Evolutionary conservation across 352 stramenopile species (phyloP).

Genomic region (Globisporangium radiosum): DNA sequence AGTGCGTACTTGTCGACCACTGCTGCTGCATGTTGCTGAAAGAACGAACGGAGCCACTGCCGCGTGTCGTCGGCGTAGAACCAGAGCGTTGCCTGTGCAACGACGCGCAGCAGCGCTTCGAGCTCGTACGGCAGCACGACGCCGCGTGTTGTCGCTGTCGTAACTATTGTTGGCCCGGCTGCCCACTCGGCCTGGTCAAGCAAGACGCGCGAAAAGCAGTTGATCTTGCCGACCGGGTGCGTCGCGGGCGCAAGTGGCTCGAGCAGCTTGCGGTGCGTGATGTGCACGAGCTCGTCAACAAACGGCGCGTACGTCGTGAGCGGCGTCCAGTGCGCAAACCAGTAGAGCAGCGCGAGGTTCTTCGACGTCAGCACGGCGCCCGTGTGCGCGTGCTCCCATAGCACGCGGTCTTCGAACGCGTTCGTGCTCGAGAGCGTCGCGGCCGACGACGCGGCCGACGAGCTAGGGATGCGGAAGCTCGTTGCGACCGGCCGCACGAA

Average conservation of each 20-base stretch:
- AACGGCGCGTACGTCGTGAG: constrained; percentile 35
- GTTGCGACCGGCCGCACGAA: constrained; percentile 6
- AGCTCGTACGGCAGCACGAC: constrained; percentile 22
- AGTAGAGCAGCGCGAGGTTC: constrained; percentile 50
- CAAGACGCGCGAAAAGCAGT: constrained; percentile 42
- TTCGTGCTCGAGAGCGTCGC: constrained; percentile 10
- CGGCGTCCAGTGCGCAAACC: constrained; percentile 44
- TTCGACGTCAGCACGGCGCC: constrained; percentile 36
- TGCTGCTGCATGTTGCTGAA: constrained; percentile 21
- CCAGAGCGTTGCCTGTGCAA: constrained; percentile 37
- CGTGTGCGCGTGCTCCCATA: constrained; percentile 44
- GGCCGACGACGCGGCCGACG: not conserved
- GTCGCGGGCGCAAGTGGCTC: constrained; percentile 14
- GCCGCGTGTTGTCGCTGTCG: not conserved
- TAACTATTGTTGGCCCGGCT: not conserved
- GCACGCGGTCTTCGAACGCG: constrained; percentile 39
- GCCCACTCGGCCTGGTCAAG: constrained; percentile 25
- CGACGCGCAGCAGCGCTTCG: constrained; percentile 31
- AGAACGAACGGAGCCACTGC: constrained; percentile 36
- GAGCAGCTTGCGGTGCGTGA: constrained; percentile 31
- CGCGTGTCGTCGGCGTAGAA: constrained; percentile 41
- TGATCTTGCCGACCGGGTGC: constrained; percentile 21
- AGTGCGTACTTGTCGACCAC: constrained; percentile 38
- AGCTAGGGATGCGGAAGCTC: not conserved
- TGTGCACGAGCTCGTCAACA: constrained; percentile 39